Conservation (phyloP, 2,329 filamentous ascomycete genomes). For the Biscogniauxia mediterranea region DNA sequence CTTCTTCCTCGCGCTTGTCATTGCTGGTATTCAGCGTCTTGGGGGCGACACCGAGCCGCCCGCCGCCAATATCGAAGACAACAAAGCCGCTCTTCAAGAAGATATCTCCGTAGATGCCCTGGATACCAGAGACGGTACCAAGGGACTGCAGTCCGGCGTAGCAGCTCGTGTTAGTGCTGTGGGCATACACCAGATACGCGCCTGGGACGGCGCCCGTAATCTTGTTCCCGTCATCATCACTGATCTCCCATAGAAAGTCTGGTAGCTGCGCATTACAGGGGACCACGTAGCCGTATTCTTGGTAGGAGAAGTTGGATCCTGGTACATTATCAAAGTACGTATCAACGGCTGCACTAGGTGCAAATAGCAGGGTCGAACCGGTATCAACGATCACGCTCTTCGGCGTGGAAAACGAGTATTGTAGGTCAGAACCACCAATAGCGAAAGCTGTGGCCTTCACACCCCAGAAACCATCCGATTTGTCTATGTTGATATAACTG, state of each 20-base stretch:
- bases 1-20: constrained; percentile 10
- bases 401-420: constrained; percentile 40
- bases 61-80: constrained; percentile 60
- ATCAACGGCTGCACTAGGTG: constrained; percentile 53
- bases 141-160: constrained; percentile 73
- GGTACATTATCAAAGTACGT: constrained; percentile 59
- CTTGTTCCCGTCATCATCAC: constrained; percentile 39
- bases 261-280: constrained; percentile 58
- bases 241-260: constrained; percentile 54
- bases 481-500: constrained; percentile 50
- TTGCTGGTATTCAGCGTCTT: constrained; percentile 36
- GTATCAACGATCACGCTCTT: constrained; percentile 62
- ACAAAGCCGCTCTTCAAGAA: constrained; percentile 78
- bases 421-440: constrained; percentile 31
- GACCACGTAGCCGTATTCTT: constrained; percentile 52
- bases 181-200: constrained; percentile 53
- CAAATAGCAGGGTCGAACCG: constrained; percentile 64
- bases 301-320: constrained; percentile 47
- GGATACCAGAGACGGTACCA: constrained; percentile 44
- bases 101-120: constrained; percentile 72
- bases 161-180: constrained; percentile 55
- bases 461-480: constrained; percentile 46
- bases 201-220: constrained; percentile 55
- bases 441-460: constrained; percentile 37
- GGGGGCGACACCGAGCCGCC: constrained; percentile 44